phyloP scores from a whole-genome alignment of 2,329 filamentous ascomycete species.

The Penicillium corylophilum region DNA sequence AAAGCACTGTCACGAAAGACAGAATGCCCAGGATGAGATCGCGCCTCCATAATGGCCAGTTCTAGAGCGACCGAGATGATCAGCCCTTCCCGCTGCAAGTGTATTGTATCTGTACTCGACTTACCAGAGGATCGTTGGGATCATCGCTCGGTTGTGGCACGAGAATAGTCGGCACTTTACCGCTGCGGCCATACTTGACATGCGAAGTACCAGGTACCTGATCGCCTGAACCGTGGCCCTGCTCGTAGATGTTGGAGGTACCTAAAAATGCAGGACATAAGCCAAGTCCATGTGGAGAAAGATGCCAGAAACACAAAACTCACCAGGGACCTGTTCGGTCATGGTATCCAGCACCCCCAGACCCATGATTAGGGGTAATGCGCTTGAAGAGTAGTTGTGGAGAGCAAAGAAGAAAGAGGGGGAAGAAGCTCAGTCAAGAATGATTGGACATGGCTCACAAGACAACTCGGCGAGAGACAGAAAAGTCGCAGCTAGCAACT shows the following conservation, averaged over 20 bases:
- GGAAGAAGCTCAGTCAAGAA: not conserved
- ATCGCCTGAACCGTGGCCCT: conserved; percentile 45
- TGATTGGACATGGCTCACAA: not conserved
- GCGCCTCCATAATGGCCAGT: conserved; percentile 84
- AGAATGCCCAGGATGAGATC: conserved; percentile 77
- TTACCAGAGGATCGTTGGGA: conserved; percentile 79
- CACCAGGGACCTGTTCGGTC: conserved; percentile 73
- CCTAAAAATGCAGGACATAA: conserved; percentile 21
- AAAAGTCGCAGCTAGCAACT: not conserved
- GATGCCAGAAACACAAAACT: conserved; percentile 19
- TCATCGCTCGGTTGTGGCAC: conserved; percentile 90
- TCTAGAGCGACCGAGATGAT: conserved; percentile 44
- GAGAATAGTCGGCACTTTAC: conserved; percentile 70
- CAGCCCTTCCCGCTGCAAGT: not conserved
- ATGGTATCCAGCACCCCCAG: conserved; percentile 69
- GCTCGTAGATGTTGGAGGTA: conserved; percentile 61
- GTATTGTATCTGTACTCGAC: conserved; percentile 34
- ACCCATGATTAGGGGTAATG: conserved; percentile 51
- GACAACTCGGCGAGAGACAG: not conserved
- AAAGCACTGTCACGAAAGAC: conserved; percentile 77
- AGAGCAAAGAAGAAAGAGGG: not conserved
- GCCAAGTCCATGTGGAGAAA: not conserved
- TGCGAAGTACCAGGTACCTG: conserved; percentile 36
- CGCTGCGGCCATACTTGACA: conserved; percentile 71
- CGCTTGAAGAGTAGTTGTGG: not conserved